phyloP scores from a whole-genome alignment of 2,329 filamentous ascomycete species.

The Venturia aucupariae region DNA sequence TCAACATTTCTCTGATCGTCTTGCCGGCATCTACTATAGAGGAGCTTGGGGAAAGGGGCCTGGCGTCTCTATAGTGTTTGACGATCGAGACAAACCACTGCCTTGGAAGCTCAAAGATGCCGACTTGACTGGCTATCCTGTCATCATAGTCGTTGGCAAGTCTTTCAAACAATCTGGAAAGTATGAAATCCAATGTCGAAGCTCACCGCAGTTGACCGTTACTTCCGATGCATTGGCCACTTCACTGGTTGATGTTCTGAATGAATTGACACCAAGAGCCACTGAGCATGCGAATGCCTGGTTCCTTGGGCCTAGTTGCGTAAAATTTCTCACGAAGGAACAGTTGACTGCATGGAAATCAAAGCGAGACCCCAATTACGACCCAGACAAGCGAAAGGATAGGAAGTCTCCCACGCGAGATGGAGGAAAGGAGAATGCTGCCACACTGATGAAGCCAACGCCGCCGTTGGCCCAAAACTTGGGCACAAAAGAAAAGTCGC shows the following conservation, averaged over 20 bases:
- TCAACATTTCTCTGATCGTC: neutral
- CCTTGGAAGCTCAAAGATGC: conserved; percentile 87
- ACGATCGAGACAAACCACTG: conserved; percentile 46
- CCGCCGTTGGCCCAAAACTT: too few relatives aligned
- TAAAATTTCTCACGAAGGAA: neutral
- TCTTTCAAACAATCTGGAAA: conserved; percentile 48
- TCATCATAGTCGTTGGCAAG: conserved; percentile 70
- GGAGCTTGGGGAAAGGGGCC: neutral
- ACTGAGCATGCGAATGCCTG: neutral
- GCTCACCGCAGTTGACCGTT: neutral
- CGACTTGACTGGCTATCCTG: conserved; percentile 78
- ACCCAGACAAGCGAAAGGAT: neutral
- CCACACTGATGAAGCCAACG: too few relatives aligned
- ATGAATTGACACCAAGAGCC: neutral
- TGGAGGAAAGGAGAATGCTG: too few relatives aligned
- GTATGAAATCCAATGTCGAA: conserved; percentile 13
- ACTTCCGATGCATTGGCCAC: neutral
- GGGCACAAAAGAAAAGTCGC: too few relatives aligned
- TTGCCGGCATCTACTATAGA: neutral
- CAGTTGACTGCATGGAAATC: neutral
- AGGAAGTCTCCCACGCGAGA: too few relatives aligned
- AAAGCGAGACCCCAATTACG: neutral
- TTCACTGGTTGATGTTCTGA: neutral
- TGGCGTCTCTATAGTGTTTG: conserved; percentile 14
- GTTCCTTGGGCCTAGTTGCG: neutral